These are phyloP conservation scores for Polychytrium aggregatum DNA, from an alignment of 192 early-diverging fungal species.

Conservation along the genomic window DNA sequence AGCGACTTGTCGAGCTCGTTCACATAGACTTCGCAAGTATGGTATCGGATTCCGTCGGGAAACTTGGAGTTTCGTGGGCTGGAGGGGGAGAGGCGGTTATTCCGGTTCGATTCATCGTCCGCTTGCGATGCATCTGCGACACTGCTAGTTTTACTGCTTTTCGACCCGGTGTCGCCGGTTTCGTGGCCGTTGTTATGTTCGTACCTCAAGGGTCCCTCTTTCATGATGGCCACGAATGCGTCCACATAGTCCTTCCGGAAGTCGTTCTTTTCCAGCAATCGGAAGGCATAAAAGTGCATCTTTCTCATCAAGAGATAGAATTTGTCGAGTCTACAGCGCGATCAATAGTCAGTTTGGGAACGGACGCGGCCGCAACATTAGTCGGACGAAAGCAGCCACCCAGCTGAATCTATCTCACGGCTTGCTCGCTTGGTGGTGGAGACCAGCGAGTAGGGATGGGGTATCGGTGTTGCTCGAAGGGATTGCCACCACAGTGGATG, in stretches of 20 bases:
- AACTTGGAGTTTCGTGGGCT: slow-evolving; percentile 49
- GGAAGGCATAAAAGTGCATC: slow-evolving; percentile 51
- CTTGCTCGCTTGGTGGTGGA: too few species aligned
- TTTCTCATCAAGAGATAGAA: slow-evolving; percentile 61
- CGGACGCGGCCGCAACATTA: too few species aligned
- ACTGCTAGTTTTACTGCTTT: too few species aligned
- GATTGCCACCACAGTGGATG: too few species aligned
- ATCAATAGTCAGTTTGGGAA: too few species aligned
- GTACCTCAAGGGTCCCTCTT: slow-evolving; percentile 54
- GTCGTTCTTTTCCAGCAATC: slow-evolving; percentile 40
- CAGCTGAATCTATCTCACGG: too few species aligned
- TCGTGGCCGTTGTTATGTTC: too few species aligned
- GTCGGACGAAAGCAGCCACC: too few species aligned
- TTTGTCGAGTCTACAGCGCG: slow-evolving; percentile 70
- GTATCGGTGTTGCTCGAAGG: too few species aligned
- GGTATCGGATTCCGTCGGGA: slow-evolving; percentile 59
- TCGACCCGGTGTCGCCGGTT: too few species aligned
- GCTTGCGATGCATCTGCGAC: background rate
- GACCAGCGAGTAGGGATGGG: too few species aligned
- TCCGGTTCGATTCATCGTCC: background rate
- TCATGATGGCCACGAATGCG: slow-evolving; percentile 39
- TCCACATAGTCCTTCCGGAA: slow-evolving; percentile 44
- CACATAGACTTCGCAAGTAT: slow-evolving; percentile 58
- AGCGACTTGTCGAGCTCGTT: slow-evolving; percentile 58
- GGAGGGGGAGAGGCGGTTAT: slow-evolving; percentile 2